phyloP scores from a whole-genome alignment of 2,329 filamentous ascomycete species.

The Stachybotrys chlorohalonatus region DNA sequence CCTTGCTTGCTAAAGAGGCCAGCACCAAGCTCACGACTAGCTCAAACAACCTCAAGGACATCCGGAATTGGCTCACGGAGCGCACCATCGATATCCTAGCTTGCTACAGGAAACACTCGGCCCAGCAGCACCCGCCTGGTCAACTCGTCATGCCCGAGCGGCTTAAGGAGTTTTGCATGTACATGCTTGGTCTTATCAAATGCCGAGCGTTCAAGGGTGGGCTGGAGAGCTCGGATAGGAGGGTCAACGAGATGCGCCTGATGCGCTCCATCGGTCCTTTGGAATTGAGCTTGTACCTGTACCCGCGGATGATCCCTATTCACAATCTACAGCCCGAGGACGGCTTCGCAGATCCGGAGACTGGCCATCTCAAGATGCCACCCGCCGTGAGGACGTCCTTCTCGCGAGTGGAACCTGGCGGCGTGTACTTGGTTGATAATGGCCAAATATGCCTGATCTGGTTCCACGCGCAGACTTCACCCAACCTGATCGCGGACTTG shows the following conservation, averaged over 20 bases:
- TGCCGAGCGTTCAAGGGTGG: slow-evolving; percentile 89
- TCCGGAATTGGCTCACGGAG: slow-evolving; percentile 74
- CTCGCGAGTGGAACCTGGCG: slow-evolving; percentile 80
- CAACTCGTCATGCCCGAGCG: slow-evolving; percentile 94
- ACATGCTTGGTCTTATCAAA: slow-evolving; percentile 83
- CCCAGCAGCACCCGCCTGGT: slow-evolving; percentile 74
- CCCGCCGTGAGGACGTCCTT: slow-evolving; percentile 75
- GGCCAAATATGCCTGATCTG: slow-evolving; percentile 87
- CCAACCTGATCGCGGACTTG: slow-evolving; percentile 81
- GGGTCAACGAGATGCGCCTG: slow-evolving; percentile 86
- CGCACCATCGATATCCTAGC: slow-evolving; percentile 89
- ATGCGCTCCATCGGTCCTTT: slow-evolving; percentile 78
- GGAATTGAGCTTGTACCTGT: slow-evolving; percentile 86
- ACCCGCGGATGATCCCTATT: slow-evolving; percentile 84
- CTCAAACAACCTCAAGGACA: slow-evolving; percentile 72
- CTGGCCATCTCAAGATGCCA: slow-evolving; percentile 80
- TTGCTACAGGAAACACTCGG: slow-evolving; percentile 87
- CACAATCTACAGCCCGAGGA: slow-evolving; percentile 84
- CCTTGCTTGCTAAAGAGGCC: slow-evolving; percentile 86
- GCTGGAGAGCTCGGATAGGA: slow-evolving; percentile 79
- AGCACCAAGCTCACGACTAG: slow-evolving; percentile 67
- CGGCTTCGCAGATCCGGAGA: slow-evolving; percentile 81
- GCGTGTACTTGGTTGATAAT: slow-evolving; percentile 91
- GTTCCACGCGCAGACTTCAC: slow-evolving; percentile 87
- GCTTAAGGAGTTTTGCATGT: slow-evolving; percentile 95